These are phyloP conservation scores for Bertia moriformis DNA, from an alignment of 2,329 filamentous ascomycete species.

Conservation along the genomic window DNA sequence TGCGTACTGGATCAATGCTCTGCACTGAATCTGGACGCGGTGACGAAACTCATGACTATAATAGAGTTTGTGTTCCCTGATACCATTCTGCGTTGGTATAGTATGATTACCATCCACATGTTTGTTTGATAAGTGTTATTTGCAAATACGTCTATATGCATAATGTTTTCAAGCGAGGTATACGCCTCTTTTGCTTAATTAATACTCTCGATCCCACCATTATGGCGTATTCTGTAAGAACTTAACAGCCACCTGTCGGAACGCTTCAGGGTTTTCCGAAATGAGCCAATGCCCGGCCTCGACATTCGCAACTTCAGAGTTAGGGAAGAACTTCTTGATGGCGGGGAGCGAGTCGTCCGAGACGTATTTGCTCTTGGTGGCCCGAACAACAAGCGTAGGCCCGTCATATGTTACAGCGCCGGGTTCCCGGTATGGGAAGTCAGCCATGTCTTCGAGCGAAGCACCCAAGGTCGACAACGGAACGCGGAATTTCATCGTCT, in stretches of 20 bases:
- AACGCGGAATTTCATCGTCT: conserved; percentile 37
- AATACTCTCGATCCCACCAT: background rate
- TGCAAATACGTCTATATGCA: too few species aligned
- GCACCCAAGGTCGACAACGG: conserved; percentile 35
- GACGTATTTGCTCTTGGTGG: background rate
- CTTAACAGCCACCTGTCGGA: background rate
- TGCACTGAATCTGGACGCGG: too few species aligned
- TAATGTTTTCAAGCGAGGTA: too few species aligned
- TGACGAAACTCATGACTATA: too few species aligned
- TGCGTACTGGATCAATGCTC: too few species aligned
- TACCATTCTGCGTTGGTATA: too few species aligned
- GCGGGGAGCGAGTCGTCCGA: background rate
- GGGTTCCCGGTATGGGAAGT: conserved; percentile 44
- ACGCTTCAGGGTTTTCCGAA: background rate
- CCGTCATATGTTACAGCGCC: conserved; percentile 34
- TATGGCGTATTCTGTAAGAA: background rate
- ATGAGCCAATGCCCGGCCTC: background rate
- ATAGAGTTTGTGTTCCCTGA: too few species aligned
- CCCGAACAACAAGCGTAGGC: conserved; percentile 33
- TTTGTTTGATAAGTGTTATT: too few species aligned
- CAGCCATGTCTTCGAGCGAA: conserved; percentile 40
- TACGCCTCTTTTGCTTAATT: too few species aligned
- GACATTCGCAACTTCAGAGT: background rate
- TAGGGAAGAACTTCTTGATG: conserved; percentile 1
- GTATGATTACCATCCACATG: too few species aligned